These are phyloP conservation scores for Eutrema heterophyllum DNA, from an alignment of 345 rosid species.

Conservation along the genomic window DNA sequence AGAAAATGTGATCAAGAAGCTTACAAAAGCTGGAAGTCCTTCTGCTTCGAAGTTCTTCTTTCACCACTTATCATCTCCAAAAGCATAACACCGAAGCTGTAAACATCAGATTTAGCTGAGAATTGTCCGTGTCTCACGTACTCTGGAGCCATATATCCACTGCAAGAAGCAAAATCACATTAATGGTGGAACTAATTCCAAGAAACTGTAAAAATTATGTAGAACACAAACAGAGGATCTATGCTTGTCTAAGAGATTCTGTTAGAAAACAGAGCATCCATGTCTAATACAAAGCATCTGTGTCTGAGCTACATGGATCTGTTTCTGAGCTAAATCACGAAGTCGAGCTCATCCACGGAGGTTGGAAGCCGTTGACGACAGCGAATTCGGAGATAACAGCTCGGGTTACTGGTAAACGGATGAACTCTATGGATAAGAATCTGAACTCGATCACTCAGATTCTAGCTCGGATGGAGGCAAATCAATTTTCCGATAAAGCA, in stretches of 20 bases:
- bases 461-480: too few species aligned
- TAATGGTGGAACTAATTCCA: not conserved
- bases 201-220: too few species aligned
- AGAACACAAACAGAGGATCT: not conserved
- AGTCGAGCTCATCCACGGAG: too few species aligned
- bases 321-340: too few species aligned
- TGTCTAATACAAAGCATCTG: not conserved
- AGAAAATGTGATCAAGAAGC: not conserved
- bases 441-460: too few species aligned
- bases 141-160: conserved; percentile 60
- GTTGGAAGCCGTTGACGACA: too few species aligned
- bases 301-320: too few species aligned
- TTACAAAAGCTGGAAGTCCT: conserved; percentile 32
- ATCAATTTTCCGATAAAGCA: too few species aligned
- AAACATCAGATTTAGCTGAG: conserved; percentile 48
- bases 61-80: conserved; percentile 44
- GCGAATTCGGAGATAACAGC: too few species aligned
- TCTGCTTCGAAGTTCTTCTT: conserved; percentile 37
- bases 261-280: not conserved
- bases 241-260: not conserved
- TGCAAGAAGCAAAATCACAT: conserved; percentile 6
- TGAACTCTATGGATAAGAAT: too few species aligned
- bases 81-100: conserved; percentile 49
- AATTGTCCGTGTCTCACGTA: conserved; percentile 42
- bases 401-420: too few species aligned